Conservation (phyloP, 805 yeast genomes). For the Ogataea angusta region DNA sequence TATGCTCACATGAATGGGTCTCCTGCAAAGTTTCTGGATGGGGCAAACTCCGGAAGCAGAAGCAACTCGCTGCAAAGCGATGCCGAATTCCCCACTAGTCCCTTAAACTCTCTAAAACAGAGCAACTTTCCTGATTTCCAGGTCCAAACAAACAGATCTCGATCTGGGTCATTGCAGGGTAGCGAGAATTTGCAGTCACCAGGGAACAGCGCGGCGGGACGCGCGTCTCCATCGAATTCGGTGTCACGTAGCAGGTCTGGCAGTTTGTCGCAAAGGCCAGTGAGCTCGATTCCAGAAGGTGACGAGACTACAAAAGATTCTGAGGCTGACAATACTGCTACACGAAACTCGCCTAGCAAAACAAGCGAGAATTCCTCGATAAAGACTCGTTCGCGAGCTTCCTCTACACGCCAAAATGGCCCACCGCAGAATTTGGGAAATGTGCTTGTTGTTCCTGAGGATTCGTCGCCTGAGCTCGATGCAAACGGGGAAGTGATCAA, state of each 20-base stretch:
- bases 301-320: neutral
- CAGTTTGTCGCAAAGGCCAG: constrained; percentile 26
- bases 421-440: constrained; percentile 21
- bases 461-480: constrained; percentile 12
- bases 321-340: neutral
- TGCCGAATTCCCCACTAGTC: constrained; percentile 26
- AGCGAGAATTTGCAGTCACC: neutral
- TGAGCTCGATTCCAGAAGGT: constrained; percentile 12
- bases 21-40: neutral
- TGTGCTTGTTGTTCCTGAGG: constrained; percentile 17
- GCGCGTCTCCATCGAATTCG: constrained; percentile 13
- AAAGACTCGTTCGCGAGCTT: constrained; percentile 22
- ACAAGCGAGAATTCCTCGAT: constrained; percentile 11
- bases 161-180: constrained; percentile 28
- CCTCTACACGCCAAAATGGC: constrained; percentile 16
- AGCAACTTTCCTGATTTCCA: constrained; percentile 20
- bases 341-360: neutral
- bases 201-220: constrained; percentile 10
- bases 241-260: constrained; percentile 24
- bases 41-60: constrained; percentile 13
- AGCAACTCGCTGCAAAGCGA: constrained; percentile 24
- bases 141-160: constrained; percentile 20
- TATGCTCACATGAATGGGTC: constrained; percentile 4
- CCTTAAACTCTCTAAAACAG: constrained; percentile 29
- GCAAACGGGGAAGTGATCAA: constrained; percentile 30